Percentiles rank a stretch among this genome's conserved stretches.
Conservation (phyloP, 2,329 filamentous ascomycete species). For the Niveomyces coronatus region DNA sequence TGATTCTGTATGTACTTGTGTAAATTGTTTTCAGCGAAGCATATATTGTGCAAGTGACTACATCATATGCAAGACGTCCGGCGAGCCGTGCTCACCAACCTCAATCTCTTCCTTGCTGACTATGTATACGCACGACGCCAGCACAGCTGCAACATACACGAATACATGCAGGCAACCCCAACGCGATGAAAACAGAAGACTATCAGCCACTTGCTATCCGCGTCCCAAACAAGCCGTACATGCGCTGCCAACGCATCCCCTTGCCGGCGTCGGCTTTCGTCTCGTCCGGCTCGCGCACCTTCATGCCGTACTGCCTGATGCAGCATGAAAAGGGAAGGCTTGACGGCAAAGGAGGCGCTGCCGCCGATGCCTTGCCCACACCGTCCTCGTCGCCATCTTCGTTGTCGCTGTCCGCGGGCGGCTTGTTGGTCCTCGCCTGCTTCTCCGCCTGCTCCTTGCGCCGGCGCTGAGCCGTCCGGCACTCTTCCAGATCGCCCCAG, state of each 20-base stretch:
- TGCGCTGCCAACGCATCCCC: conserved; percentile 46
- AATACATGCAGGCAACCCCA: background rate
- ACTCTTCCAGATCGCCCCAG: conserved; percentile 80
- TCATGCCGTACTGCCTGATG: conserved; percentile 59
- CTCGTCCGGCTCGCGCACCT: conserved; percentile 28
- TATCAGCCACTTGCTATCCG: background rate
- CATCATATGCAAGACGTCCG: no score
- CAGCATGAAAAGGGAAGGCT: conserved; percentile 60
- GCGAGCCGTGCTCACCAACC: no score
- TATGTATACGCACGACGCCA: no score
- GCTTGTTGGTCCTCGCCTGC: conserved; percentile 18
- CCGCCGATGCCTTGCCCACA: conserved; percentile 1
- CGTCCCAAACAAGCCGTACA: conserved; percentile 51
- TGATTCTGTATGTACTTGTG: no score
- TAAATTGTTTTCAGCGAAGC: no score
- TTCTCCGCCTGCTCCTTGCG: conserved; percentile 17
- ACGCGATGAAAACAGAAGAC: background rate
- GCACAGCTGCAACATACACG: no score
- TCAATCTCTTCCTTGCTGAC: no score
- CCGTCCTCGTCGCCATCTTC: conserved; percentile 13
- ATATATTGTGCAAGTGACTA: no score
- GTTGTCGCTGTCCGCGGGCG: conserved; percentile 29
- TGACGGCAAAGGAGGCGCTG: conserved; percentile 18
- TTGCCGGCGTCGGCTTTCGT: conserved; percentile 33
- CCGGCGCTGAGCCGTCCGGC: conserved; percentile 34